phyloP scores from a whole-genome alignment of 1,284 basidiomycete genomes.

The Moesziomyces parantarcticus region DNA sequence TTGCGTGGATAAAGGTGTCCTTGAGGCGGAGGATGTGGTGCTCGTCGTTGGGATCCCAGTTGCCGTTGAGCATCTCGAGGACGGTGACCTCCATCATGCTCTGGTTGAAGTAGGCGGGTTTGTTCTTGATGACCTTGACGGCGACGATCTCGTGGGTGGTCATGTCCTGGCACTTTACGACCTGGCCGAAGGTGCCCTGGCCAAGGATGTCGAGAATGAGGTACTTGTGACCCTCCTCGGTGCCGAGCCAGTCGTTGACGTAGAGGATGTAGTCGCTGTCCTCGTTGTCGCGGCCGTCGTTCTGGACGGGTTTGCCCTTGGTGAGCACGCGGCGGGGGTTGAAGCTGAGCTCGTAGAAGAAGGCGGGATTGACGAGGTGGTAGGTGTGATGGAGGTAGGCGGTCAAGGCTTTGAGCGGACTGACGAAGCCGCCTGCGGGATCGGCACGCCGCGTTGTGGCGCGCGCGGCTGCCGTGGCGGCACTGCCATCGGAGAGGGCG shows the following conservation, averaged over 20 bases:
- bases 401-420: conserved; percentile 66
- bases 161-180: conserved; percentile 99
- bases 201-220: conserved; percentile 97
- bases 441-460: conserved; percentile 58
- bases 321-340: conserved; percentile 66
- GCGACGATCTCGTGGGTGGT: conserved; percentile 98
- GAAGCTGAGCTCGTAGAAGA: conserved; percentile 67
- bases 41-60: conserved; percentile 83
- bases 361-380: conserved; percentile 66
- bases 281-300: conserved; percentile 67
- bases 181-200: conserved; percentile 98
- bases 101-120: conserved; percentile 98
- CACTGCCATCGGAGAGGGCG: conserved; percentile 45
- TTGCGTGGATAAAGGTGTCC: conserved; percentile 96
- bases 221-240: conserved; percentile 75
- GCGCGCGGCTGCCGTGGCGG: conserved; percentile 43
- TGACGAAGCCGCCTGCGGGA: conserved; percentile 64
- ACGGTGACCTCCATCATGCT: conserved; percentile 99
- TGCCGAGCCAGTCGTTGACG: conserved; percentile 67
- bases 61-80: conserved; percentile 76
- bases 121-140: conserved; percentile 99
- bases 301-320: conserved; percentile 66
- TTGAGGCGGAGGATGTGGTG: conserved; percentile 95
- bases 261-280: conserved; percentile 68
- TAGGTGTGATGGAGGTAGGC: conserved; percentile 67